Percentiles rank a stretch among this genome's conserved stretches.
phyloP scores from a whole-genome alignment of 108 stramenopile genomes.

The Cyclotella atomus region DNA sequence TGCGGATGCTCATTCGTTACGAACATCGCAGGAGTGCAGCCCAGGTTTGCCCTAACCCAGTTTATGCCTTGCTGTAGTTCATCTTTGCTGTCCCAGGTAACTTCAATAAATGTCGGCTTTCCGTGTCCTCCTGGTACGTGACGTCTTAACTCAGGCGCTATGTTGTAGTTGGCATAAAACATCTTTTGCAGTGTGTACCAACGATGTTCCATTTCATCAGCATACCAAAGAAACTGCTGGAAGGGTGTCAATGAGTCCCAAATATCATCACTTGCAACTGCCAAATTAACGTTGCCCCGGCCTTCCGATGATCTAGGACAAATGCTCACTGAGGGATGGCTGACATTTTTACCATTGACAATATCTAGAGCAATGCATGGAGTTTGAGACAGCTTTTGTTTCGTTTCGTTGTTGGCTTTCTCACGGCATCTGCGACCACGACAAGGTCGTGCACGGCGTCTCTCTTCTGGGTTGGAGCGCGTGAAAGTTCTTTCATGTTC shows the following conservation, averaged over 20 bases:
- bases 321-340: slow-evolving; percentile 5
- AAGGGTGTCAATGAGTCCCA: slow-evolving; percentile 13
- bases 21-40: slow-evolving; percentile 8
- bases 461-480: too few species aligned
- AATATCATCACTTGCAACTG: slow-evolving; percentile 5
- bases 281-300: slow-evolving; percentile 7
- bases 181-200: slow-evolving; percentile 12
- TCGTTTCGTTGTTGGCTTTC: not conserved
- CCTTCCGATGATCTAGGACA: slow-evolving; percentile 15
- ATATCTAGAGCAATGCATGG: slow-evolving; percentile 8
- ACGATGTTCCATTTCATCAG: slow-evolving; percentile 31
- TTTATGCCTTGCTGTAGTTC: slow-evolving; percentile 1
- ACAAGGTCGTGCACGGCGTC: not conserved
- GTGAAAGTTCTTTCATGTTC: too few species aligned
- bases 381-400: not conserved
- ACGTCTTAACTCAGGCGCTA: not conserved
- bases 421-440: not conserved
- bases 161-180: not conserved
- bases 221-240: slow-evolving; percentile 26
- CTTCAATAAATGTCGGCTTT: slow-evolving; percentile 13
- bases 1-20: slow-evolving; percentile 12
- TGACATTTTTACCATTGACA: slow-evolving; percentile 6
- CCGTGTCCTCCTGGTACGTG: not conserved
- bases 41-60: slow-evolving; percentile 3
- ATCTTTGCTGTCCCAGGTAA: slow-evolving; percentile 17